Percentiles rank a stretch among this genome's conserved stretches.
Evolutionary conservation across 208 protist species (phyloP).

Genomic region (Vickermania spadyakhi): DNA sequence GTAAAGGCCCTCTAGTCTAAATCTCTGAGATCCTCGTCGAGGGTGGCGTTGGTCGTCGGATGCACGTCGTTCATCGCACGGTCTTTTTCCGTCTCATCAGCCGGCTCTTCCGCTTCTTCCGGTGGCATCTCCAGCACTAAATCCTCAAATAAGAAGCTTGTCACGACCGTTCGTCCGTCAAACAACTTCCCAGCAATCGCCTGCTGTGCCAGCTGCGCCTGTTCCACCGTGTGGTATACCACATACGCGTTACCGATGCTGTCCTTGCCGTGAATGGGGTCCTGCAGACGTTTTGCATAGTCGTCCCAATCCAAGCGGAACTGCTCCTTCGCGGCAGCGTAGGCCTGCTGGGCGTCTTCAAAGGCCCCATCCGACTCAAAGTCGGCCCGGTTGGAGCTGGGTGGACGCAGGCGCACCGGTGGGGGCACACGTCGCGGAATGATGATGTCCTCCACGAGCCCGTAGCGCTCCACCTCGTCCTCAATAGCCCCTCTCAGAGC

Average conservation of each 20-base stretch:
- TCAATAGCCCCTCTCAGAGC: conserved; percentile 60
- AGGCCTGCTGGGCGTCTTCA: conserved; percentile 26
- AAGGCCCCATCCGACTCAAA: conserved; percentile 15
- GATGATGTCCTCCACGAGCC: conserved; percentile 66
- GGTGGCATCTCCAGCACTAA: conserved; percentile 28
- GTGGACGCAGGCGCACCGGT: conserved; percentile 44
- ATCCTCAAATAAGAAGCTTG: conserved; percentile 85
- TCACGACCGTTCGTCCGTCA: conserved; percentile 79
- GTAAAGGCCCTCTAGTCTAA: too few species aligned
- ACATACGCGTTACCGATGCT: conserved; percentile 81
- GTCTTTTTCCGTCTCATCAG: conserved; percentile 22
- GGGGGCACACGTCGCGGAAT: conserved; percentile 62
- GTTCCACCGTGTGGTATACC: conserved; percentile 79
- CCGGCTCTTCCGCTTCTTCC: conserved; percentile 12
- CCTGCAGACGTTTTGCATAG: conserved; percentile 49
- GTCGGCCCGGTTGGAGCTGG: conserved; percentile 6
- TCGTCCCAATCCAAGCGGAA: conserved; percentile 40
- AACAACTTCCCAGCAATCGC: conserved; percentile 79
- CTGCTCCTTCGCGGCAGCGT: conserved; percentile 31
- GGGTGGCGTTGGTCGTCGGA: neutral
- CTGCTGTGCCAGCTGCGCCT: conserved; percentile 70
- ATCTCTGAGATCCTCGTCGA: neutral
- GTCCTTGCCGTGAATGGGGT: conserved; percentile 55
- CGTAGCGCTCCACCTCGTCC: conserved; percentile 75
- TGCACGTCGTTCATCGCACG: conserved; percentile 10